Conservation (phyloP, 768 basidiomycete species). For the Russula foetens region DNA sequence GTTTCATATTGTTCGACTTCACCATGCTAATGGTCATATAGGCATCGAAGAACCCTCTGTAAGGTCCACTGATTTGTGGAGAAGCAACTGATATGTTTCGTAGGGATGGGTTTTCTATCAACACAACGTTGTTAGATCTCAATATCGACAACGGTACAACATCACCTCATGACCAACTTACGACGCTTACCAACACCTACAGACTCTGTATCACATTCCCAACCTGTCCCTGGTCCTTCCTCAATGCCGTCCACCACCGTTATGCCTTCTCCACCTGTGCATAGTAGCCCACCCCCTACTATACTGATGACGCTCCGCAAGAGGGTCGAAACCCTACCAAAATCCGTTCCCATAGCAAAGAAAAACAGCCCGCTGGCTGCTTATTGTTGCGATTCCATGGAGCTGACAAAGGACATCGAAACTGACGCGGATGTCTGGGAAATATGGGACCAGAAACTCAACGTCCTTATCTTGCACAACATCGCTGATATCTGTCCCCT, state of each 20-base stretch:
- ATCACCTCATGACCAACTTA: no score
- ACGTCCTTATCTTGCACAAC: not conserved
- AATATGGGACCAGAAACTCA: not conserved
- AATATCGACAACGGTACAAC: no score
- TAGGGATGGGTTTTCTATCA: no score
- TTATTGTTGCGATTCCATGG: not conserved
- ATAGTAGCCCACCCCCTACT: no score
- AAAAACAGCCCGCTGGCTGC: not conserved
- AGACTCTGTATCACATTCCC: no score
- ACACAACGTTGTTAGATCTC: no score
- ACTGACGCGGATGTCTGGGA: not conserved
- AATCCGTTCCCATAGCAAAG: not conserved
- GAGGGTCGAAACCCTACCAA: not conserved
- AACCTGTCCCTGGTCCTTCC: no score
- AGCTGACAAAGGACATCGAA: not conserved
- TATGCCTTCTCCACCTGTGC: no score
- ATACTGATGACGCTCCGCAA: not conserved
- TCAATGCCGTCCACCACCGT: no score
- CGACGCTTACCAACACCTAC: no score
- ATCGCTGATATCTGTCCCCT: not conserved
- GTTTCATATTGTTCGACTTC: not conserved
- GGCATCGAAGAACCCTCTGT: not conserved
- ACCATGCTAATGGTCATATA: not conserved
- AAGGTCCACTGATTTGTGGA: not conserved
- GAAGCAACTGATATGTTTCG: not conserved